Conservation (phyloP, 495 filamentous ascomycete genomes). For the Penicillium roqueforti region DNA sequence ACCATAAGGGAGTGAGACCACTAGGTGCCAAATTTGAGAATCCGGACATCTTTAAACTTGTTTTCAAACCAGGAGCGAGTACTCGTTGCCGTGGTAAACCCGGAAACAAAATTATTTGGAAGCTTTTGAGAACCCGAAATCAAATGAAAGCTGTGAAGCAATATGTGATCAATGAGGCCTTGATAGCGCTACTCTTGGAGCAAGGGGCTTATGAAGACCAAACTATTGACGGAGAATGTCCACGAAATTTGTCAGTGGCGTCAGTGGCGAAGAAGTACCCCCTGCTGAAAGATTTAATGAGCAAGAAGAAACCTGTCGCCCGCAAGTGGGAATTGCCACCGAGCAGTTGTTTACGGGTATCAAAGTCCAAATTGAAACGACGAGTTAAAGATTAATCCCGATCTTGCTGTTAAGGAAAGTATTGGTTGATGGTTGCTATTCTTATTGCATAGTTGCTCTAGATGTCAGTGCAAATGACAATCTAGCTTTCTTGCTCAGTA, state of each 20-base stretch:
- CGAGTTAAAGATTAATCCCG: not conserved
- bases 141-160: not conserved
- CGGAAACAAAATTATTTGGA: not conserved
- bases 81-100: too few species aligned
- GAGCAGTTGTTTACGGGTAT: not conserved
- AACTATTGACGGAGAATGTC: not conserved
- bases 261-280: not conserved
- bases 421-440: not conserved
- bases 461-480: not conserved
- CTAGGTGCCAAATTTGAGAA: not conserved
- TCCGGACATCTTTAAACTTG: not conserved
- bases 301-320: not conserved
- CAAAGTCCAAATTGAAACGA: not conserved
- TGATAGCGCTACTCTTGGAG: not conserved
- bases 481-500: not conserved
- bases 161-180: not conserved
- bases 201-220: not conserved
- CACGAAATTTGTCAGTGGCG: not conserved
- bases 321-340: not conserved
- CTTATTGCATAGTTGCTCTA: not conserved
- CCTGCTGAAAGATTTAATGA: not conserved
- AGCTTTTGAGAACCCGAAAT: not conserved
- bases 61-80: not conserved
- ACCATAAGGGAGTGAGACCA: not conserved
- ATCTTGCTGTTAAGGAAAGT: not conserved